Conservation (phyloP, 768 basidiomycete genomes). For the Mycena leptocephala region DNA sequence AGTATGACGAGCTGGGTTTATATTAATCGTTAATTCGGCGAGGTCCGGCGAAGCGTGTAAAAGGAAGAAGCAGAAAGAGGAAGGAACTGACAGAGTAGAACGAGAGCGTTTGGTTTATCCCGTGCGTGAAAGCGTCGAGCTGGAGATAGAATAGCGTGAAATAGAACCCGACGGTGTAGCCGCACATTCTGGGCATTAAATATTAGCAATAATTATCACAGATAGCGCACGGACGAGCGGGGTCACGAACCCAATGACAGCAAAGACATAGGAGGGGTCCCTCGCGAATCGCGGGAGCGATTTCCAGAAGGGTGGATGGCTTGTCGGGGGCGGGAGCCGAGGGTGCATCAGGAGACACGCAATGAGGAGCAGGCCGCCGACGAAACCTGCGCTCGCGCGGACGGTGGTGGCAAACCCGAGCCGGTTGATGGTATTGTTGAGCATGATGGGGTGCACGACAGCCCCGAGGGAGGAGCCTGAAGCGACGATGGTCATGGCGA, state of each 20-base stretch:
- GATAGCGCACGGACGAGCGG: too few species aligned
- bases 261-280: slow-evolving; percentile 41
- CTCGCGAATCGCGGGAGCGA: slow-evolving; percentile 31
- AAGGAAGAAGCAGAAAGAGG: not conserved
- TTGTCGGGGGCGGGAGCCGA: slow-evolving; percentile 51
- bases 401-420: slow-evolving; percentile 63
- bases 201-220: too few species aligned
- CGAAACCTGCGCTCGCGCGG: slow-evolving; percentile 59
- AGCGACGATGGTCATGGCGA: slow-evolving; percentile 64
- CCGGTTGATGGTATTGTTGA: slow-evolving; percentile 56
- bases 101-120: slow-evolving; percentile 46
- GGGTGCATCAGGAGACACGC: slow-evolving; percentile 58
- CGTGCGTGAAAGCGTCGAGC: slow-evolving; percentile 48
- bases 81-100: slow-evolving; percentile 55
- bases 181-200: slow-evolving; percentile 17
- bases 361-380: slow-evolving; percentile 55
- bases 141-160: slow-evolving; percentile 57
- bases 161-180: slow-evolving; percentile 43
- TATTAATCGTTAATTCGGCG: too few species aligned
- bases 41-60: too few species aligned
- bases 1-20: slow-evolving; percentile 50
- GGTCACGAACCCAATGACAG: slow-evolving; percentile 35
- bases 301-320: slow-evolving; percentile 2
- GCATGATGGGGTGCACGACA: slow-evolving; percentile 61
- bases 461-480: slow-evolving; percentile 64